These are phyloP conservation scores for Stemphylium vesicarium DNA, from an alignment of 2,329 filamentous ascomycete genomes.

Conservation along the genomic window DNA sequence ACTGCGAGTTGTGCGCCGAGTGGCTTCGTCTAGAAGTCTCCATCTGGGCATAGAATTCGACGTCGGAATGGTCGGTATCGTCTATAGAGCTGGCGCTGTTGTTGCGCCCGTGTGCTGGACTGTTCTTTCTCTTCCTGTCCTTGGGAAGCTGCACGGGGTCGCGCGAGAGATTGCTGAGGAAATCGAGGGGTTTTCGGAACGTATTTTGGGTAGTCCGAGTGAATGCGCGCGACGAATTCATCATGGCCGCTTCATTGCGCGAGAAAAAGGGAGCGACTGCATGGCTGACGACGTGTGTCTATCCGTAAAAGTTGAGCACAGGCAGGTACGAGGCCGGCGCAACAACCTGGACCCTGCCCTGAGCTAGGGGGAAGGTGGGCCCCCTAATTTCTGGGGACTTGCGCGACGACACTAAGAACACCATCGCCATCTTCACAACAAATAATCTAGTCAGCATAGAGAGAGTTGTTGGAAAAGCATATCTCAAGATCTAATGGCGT, in stretches of 20 bases:
- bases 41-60: conserved; percentile 44
- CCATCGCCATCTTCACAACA: conserved; percentile 34
- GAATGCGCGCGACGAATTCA: conserved; percentile 46
- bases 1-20: conserved; percentile 41
- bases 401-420: conserved; percentile 43
- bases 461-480: too few species aligned
- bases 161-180: conserved; percentile 42
- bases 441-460: background rate
- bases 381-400: background rate
- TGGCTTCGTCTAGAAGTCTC: conserved; percentile 31
- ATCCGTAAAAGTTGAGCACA: conserved; percentile 23
- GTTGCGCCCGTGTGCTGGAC: conserved; percentile 37
- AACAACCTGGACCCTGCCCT: conserved; percentile 14
- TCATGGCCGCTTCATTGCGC: conserved; percentile 33
- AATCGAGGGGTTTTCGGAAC: conserved; percentile 46
- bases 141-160: conserved; percentile 21
- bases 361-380: conserved; percentile 10
- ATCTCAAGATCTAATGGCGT: too few species aligned
- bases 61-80: conserved; percentile 45
- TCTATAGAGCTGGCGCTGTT: conserved; percentile 46
- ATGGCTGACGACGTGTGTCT: conserved; percentile 18
- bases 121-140: conserved; percentile 25
- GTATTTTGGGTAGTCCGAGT: conserved; percentile 38
- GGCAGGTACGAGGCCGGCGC: conserved; percentile 17
- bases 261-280: conserved; percentile 26